Evolutionary conservation across 345 rosid genomes (phyloP).

Genomic region (Anastatica hierochuntica): DNA sequence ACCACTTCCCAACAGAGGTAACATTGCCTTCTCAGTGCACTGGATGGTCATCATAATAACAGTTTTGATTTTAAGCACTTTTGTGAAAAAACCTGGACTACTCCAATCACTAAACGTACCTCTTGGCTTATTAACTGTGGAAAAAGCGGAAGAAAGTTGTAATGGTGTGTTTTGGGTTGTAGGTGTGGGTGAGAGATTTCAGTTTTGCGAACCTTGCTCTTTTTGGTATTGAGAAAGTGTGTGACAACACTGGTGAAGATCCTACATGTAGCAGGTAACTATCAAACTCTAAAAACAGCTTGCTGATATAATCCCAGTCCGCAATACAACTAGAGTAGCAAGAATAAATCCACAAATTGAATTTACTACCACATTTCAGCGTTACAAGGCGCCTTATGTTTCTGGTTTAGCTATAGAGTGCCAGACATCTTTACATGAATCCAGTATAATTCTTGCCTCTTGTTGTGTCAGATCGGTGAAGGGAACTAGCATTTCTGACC

Average conservation of each 20-base stretch:
- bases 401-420: too few relatives aligned
- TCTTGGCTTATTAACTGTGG: too few relatives aligned
- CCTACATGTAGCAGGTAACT: constrained; percentile 68
- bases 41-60: neutral
- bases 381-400: too few relatives aligned
- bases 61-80: neutral
- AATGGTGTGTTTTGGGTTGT: constrained; percentile 1
- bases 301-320: neutral
- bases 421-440: too few relatives aligned
- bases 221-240: constrained; percentile 47
- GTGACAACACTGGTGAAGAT: constrained; percentile 82
- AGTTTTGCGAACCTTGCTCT: constrained; percentile 8
- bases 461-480: constrained; percentile 48
- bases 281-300: neutral
- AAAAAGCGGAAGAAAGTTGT: neutral
- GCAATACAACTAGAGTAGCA: neutral
- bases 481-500: constrained; percentile 70
- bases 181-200: constrained; percentile 24
- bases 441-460: neutral
- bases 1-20: constrained; percentile 97
- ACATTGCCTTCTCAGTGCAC: neutral
- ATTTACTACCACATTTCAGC: too few relatives aligned
- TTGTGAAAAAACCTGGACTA: too few relatives aligned
- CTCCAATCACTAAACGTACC: neutral
- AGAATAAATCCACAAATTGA: too few relatives aligned